phyloP scores from a whole-genome alignment of 495 filamentous ascomycete species.

The Talaromyces borbonicus region DNA sequence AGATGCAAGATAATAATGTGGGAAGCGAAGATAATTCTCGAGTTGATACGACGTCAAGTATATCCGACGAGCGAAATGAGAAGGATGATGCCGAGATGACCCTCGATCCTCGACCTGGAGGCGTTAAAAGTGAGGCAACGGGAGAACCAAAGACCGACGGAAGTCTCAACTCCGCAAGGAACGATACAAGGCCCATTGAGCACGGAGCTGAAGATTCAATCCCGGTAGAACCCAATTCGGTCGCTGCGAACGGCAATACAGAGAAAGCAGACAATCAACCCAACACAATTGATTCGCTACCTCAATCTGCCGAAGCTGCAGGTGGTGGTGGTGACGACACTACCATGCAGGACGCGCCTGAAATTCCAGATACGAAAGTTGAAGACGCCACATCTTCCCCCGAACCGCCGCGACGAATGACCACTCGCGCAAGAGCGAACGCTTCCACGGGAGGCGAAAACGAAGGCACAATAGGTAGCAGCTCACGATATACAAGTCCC shows the following conservation, averaged over 20 bases:
- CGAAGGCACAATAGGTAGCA: slow-evolving; percentile 19
- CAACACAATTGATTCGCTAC: no score
- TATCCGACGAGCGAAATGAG: background rate
- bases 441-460: slow-evolving; percentile 29
- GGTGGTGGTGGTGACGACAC: background rate
- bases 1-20: background rate
- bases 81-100: slow-evolving; percentile 38
- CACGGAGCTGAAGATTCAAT: slow-evolving; percentile 8
- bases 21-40: background rate
- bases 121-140: slow-evolving; percentile 11
- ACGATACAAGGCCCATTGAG: slow-evolving; percentile 28
- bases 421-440: slow-evolving; percentile 55
- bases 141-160: slow-evolving; percentile 32
- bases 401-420: slow-evolving; percentile 53
- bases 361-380: background rate
- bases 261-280: background rate
- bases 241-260: background rate
- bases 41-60: background rate
- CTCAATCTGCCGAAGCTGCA: background rate
- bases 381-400: slow-evolving; percentile 16
- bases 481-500: slow-evolving; percentile 37
- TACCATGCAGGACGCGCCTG: background rate
- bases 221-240: slow-evolving; percentile 8
- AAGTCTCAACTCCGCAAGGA: slow-evolving; percentile 26
- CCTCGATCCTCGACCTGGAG: slow-evolving; percentile 16